Percentiles rank a stretch among this genome's conserved stretches.
Conservation (phyloP, 106 monocot genomes). For the Acorus calamus region DNA sequence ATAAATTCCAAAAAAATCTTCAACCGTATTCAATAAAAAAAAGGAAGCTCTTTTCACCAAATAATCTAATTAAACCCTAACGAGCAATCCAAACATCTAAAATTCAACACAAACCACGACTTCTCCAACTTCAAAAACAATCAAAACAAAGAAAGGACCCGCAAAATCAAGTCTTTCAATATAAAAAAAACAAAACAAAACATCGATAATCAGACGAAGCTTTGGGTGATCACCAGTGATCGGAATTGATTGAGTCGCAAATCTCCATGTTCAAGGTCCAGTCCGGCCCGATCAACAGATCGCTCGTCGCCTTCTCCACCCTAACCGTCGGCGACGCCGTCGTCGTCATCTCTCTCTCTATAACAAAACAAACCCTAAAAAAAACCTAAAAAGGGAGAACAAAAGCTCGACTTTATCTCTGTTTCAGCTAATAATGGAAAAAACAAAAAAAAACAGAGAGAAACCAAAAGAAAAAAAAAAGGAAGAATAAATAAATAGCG, state of each 20-base stretch:
- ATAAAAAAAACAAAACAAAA: constrained; percentile 6
- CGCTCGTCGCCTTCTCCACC: constrained; percentile 82
- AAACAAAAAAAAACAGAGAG: too few relatives aligned
- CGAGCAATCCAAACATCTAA: too few relatives aligned
- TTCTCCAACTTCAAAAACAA: neutral
- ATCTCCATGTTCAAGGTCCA: constrained; percentile 79
- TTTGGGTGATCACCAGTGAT: constrained; percentile 27
- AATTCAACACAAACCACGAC: neutral
- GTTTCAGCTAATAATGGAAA: too few relatives aligned
- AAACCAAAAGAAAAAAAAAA: too few relatives aligned
- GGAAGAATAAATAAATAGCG: too few relatives aligned
- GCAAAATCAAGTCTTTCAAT: neutral
- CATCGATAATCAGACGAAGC: neutral
- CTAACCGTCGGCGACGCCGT: constrained; percentile 38
- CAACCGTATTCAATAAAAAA: too few relatives aligned
- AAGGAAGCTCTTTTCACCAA: too few relatives aligned
- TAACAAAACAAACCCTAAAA: neutral
- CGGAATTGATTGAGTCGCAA: constrained; percentile 66
- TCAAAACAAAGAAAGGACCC: neutral
- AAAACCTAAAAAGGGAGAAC: neutral
- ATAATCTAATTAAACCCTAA: too few relatives aligned
- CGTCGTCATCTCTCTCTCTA: neutral
- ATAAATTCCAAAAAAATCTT: too few relatives aligned
- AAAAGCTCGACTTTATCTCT: neutral
- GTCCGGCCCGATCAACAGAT: constrained; percentile 64